Conservation (phyloP, 2,329 filamentous ascomycete genomes). For the Phaeophleospora eucalypticola region DNA sequence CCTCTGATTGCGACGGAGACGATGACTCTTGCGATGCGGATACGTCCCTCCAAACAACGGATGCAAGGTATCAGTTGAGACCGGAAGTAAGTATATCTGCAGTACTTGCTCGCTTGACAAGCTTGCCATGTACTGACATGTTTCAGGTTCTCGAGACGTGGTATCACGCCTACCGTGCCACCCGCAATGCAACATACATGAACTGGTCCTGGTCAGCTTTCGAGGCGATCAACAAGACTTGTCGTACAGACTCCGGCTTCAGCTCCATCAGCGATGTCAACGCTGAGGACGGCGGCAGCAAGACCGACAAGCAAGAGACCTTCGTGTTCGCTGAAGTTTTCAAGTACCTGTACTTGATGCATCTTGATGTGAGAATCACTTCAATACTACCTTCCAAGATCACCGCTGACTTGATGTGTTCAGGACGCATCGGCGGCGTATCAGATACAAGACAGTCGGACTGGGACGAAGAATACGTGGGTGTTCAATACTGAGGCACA, state of each 20-base stretch:
- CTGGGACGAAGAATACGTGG: conserved; percentile 24
- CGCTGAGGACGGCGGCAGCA: conserved; percentile 16
- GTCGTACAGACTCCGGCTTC: conserved; percentile 25
- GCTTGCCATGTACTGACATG: neutral
- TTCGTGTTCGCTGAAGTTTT: conserved; percentile 27
- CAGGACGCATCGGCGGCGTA: conserved; percentile 14
- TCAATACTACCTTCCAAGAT: neutral
- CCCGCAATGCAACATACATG: conserved; percentile 27
- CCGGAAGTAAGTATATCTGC: conserved; percentile 5
- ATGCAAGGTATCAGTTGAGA: conserved; percentile 18
- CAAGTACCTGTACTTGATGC: conserved; percentile 27
- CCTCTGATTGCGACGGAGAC: conserved; percentile 13
- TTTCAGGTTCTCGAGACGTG: conserved; percentile 31
- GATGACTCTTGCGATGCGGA: conserved; percentile 9
- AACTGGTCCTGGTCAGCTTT: conserved; percentile 28
- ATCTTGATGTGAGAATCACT: conserved; percentile 20
- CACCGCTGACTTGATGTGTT: neutral
- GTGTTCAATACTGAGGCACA: conserved; percentile 34
- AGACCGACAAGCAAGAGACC: conserved; percentile 21
- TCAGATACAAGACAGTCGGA: conserved; percentile 20
- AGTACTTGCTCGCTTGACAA: neutral
- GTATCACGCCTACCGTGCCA: conserved; percentile 32
- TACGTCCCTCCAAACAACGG: conserved; percentile 16
- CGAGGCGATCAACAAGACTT: conserved; percentile 20
- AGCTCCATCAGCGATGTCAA: conserved; percentile 25